These are phyloP conservation scores for Euphorbia peplus DNA, from an alignment of 345 rosid genomes.

Conservation along the genomic window DNA sequence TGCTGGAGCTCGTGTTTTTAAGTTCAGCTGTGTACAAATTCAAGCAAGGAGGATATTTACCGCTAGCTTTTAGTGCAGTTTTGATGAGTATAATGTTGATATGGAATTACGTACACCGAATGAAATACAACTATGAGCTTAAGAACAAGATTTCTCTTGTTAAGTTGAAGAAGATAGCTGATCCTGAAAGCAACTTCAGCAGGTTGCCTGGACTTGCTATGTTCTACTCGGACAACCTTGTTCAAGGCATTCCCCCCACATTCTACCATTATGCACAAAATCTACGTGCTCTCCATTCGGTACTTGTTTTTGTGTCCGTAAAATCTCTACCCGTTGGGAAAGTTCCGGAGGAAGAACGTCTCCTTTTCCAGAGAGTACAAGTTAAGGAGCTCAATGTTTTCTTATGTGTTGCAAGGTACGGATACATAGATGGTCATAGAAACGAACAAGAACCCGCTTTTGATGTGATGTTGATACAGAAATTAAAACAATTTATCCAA, in stretches of 20 bases:
- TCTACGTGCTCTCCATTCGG: slow-evolving; percentile 41
- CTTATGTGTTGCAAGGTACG: slow-evolving; percentile 48
- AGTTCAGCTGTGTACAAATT: slow-evolving; percentile 60
- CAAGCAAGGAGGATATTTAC: slow-evolving; percentile 49
- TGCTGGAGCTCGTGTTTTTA: slow-evolving; percentile 35
- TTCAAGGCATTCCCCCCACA: slow-evolving; percentile 46
- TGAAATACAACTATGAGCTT: slow-evolving; percentile 45
- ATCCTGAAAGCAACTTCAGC: background rate
- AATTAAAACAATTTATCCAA: slow-evolving; percentile 36
- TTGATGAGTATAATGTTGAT: slow-evolving; percentile 42
- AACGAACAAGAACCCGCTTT: slow-evolving; percentile 38
- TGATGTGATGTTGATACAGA: slow-evolving; percentile 34
- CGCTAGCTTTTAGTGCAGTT: slow-evolving; percentile 37
- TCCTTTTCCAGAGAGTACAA: slow-evolving; percentile 39
- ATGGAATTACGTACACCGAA: slow-evolving; percentile 44
- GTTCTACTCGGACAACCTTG: slow-evolving; percentile 50
- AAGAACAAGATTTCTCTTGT: slow-evolving; percentile 42
- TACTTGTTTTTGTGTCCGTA: slow-evolving; percentile 46
- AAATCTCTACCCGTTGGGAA: slow-evolving; percentile 42
- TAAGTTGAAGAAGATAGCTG: slow-evolving; percentile 26
- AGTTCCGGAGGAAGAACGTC: slow-evolving; percentile 41
- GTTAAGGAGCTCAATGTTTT: slow-evolving; percentile 35
- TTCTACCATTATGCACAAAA: slow-evolving; percentile 46
- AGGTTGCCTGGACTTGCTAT: slow-evolving; percentile 47
- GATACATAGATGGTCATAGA: slow-evolving; percentile 43